Evolutionary conservation across 257 asterid species (phyloP).

Genomic region (Forsythia suspensa): DNA sequence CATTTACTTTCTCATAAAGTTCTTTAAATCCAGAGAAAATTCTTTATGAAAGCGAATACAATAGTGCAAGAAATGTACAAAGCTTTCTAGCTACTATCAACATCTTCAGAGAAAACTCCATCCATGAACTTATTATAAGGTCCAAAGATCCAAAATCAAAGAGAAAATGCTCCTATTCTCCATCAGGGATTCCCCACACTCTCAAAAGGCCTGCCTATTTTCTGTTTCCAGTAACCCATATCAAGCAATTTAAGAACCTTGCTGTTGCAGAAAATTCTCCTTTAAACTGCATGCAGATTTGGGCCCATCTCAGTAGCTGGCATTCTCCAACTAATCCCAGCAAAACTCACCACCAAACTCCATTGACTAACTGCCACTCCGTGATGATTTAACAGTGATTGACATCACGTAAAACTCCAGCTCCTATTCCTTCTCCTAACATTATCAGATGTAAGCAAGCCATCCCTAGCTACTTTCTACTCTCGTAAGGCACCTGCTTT

Average conservation of each 20-base stretch:
- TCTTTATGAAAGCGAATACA: neutral
- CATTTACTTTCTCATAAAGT: neutral
- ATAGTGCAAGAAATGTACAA: neutral
- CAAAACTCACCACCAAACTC: neutral
- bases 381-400: neutral
- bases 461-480: neutral
- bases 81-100: neutral
- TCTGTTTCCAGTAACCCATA: neutral
- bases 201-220: neutral
- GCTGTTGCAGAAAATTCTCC: neutral
- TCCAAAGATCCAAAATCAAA: neutral
- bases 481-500: neutral
- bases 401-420: neutral
- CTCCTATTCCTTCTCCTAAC: neutral
- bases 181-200: neutral
- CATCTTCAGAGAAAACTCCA: neutral
- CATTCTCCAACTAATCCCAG: neutral
- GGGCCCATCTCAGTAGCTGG: neutral
- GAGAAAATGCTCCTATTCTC: neutral
- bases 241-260: neutral
- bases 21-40: neutral
- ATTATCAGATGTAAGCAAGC: neutral
- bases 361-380: neutral
- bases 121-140: neutral
- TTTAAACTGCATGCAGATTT: neutral